Evolutionary conservation across 2,329 filamentous ascomycete species (phyloP).

Genomic region (Akanthomyces uredinophilus): DNA sequence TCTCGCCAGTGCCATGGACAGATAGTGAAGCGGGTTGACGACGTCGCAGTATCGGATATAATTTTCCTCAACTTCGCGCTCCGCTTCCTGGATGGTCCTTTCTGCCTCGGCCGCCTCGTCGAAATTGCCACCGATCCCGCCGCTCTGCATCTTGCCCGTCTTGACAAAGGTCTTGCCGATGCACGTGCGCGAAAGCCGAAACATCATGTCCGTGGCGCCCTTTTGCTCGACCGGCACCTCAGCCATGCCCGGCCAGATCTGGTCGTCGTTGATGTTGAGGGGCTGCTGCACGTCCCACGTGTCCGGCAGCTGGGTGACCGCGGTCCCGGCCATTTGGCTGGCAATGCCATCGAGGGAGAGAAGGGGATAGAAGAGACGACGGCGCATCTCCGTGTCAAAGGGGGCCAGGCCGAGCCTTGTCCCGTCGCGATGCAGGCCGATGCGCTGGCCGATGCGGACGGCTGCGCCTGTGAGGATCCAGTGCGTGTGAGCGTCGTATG

Average conservation of each 20-base stretch:
- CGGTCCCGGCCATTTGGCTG: constrained; percentile 52
- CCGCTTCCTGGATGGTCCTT: constrained; percentile 34
- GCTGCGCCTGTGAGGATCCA: constrained; percentile 58
- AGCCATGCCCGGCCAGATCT: constrained; percentile 49
- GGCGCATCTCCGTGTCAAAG: constrained; percentile 63
- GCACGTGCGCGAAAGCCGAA: constrained; percentile 35
- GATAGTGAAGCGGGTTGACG: constrained; percentile 32
- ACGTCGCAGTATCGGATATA: constrained; percentile 41
- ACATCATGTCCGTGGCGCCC: constrained; percentile 58
- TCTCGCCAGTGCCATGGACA: constrained; percentile 24
- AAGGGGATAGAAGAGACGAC: constrained; percentile 62
- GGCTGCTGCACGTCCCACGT: constrained; percentile 53
- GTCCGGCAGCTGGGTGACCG: constrained; percentile 42
- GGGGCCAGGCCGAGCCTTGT: constrained; percentile 49
- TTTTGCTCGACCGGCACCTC: constrained; percentile 46
- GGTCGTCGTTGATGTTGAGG: constrained; percentile 53
- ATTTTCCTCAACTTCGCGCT: constrained; percentile 35
- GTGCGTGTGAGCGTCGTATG: constrained; percentile 48
- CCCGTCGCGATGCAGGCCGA: constrained; percentile 62
- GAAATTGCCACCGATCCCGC: constrained; percentile 14
- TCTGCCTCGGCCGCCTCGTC: constrained; percentile 26
- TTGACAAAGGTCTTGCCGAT: constrained; percentile 33
- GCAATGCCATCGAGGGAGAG: constrained; percentile 53
- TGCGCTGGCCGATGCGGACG: constrained; percentile 60
- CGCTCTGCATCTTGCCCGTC: not conserved